Conservation (phyloP, 257 asterid species). For the Knoxia roxburghii region DNA sequence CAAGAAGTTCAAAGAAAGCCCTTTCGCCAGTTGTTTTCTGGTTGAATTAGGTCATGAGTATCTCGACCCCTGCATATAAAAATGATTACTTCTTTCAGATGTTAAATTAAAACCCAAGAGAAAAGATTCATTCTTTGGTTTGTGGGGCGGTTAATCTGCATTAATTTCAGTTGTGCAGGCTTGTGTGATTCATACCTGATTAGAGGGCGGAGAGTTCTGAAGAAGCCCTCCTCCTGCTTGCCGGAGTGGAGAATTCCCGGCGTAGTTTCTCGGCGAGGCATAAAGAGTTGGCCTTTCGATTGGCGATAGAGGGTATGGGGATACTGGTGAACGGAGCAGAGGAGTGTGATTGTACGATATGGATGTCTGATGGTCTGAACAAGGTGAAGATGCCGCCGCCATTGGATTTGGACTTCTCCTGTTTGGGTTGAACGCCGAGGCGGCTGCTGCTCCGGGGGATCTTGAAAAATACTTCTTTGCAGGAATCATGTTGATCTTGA, state of each 20-base stretch:
- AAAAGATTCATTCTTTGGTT: background rate
- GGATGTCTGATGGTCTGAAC: conserved; percentile 21
- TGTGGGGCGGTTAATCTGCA: background rate
- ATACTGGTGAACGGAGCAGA: conserved; percentile 32
- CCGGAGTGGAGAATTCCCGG: conserved; percentile 22
- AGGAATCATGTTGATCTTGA: conserved; percentile 42
- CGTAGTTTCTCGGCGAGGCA: conserved; percentile 26
- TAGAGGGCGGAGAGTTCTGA: conserved; percentile 22
- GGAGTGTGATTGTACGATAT: conserved; percentile 39
- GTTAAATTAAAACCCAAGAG: background rate
- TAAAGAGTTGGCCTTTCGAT: conserved; percentile 14
- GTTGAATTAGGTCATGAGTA: background rate
- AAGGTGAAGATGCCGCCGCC: conserved; percentile 26
- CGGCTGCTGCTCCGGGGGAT: conserved; percentile 32
- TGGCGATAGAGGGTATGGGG: conserved; percentile 31
- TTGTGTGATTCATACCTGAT: conserved; percentile 24
- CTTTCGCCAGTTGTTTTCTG: background rate
- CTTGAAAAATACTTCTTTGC: conserved; percentile 31
- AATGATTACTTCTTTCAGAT: too few species aligned
- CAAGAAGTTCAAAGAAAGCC: background rate
- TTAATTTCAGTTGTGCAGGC: too few species aligned
- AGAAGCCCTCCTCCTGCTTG: conserved; percentile 7
- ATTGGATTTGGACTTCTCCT: conserved; percentile 34
- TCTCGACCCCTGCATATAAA: conserved; percentile 3
- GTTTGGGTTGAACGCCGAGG: conserved; percentile 10